Percentiles rank a stretch among this genome's conserved stretches.
Evolutionary conservation across 2,329 filamentous ascomycete genomes (phyloP).

Genomic region (Leptographium flavum): DNA sequence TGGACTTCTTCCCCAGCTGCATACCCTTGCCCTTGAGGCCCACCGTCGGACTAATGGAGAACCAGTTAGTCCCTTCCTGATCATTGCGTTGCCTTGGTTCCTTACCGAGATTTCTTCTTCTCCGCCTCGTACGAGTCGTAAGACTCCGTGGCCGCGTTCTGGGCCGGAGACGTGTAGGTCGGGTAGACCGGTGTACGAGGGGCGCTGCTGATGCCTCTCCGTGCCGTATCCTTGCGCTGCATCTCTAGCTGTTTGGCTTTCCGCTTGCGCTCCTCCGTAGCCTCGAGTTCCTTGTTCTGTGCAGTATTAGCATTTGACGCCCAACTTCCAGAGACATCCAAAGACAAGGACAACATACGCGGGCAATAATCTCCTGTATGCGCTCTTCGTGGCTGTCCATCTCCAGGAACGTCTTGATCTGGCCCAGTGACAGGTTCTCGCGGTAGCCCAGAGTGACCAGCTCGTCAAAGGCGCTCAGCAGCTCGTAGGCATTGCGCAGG

Average conservation of each 20-base stretch:
- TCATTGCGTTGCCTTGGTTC: neutral
- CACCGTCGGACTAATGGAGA: conserved; percentile 14
- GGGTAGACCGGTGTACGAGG: conserved; percentile 74
- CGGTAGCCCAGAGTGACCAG: conserved; percentile 89
- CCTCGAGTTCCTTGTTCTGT: conserved; percentile 96
- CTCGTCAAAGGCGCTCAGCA: conserved; percentile 94
- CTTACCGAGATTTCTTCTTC: conserved; percentile 88
- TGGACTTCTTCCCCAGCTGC: conserved; percentile 98
- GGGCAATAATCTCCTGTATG: conserved; percentile 94
- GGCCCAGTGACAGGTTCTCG: conserved; percentile 88
- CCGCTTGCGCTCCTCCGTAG: conserved; percentile 92
- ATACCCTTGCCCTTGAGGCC: conserved; percentile 89
- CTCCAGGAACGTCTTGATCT: conserved; percentile 98
- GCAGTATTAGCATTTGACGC: too few species aligned
- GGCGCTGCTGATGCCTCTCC: conserved; percentile 40
- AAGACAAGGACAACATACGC: conserved; percentile 38
- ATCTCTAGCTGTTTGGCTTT: conserved; percentile 98
- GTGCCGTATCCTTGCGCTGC: conserved; percentile 91
- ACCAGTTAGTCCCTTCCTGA: neutral
- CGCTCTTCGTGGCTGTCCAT: conserved; percentile 99
- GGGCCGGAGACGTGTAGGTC: conserved; percentile 62
- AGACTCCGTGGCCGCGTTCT: conserved; percentile 60
- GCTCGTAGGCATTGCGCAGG: conserved; percentile 82
- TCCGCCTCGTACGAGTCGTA: conserved; percentile 94
- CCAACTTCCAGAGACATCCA: too few species aligned